Conservation (phyloP, 352 stramenopile genomes). For the Phytopythium sindhum region DNA sequence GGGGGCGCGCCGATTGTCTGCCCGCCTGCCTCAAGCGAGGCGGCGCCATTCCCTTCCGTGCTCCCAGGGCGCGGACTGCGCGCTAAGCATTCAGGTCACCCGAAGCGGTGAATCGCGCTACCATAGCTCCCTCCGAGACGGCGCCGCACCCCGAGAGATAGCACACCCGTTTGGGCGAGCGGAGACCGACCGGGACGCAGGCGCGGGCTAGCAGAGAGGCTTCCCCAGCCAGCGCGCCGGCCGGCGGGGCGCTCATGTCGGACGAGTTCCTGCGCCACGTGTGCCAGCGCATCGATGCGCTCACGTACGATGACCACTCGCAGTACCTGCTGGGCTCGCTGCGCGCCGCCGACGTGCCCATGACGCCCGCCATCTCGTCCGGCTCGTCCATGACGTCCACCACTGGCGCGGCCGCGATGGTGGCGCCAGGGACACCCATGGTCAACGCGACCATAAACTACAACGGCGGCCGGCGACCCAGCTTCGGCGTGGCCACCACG, state of each 20-base stretch:
- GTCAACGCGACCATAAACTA: neutral
- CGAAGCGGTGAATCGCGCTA: too few species aligned
- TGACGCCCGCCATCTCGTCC: conserved; percentile 16
- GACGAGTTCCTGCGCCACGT: conserved; percentile 40
- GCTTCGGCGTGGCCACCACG: neutral
- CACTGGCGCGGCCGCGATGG: neutral
- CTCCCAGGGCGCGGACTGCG: too few species aligned
- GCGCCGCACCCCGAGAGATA: too few species aligned
- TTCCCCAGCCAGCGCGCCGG: too few species aligned
- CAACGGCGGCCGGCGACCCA: neutral
- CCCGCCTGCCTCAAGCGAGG: neutral
- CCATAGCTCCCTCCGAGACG: too few species aligned
- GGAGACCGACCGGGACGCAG: too few species aligned
- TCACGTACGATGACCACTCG: conserved; percentile 46
- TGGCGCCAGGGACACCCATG: neutral
- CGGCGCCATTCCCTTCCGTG: neutral
- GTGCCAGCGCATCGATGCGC: conserved; percentile 46
- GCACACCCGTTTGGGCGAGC: too few species aligned
- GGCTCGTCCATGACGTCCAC: neutral
- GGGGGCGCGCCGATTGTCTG: neutral
- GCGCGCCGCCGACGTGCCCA: conserved; percentile 13
- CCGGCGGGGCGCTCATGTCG: conserved; percentile 6
- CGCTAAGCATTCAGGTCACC: too few species aligned
- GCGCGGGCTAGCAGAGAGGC: too few species aligned
- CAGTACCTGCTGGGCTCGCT: conserved; percentile 38